A percentile compares a stretch with the other conserved stretches of the same genome.
Evolutionary conservation across 2,329 filamentous ascomycete species (phyloP).

Genomic region (Pyricularia grisea): DNA sequence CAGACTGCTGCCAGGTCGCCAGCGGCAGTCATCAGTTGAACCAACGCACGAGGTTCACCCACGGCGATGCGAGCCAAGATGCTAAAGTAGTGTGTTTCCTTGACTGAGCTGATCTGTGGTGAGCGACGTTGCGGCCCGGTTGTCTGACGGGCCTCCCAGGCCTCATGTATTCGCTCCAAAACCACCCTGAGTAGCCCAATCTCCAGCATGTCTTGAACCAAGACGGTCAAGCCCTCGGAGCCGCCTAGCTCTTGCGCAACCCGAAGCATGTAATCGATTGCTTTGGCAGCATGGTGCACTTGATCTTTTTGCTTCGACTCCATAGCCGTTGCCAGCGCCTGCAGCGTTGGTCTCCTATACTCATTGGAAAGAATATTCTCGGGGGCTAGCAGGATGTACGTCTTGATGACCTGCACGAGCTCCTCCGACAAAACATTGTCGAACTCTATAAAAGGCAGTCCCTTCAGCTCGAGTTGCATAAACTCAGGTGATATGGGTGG

Average conservation of each 20-base stretch:
- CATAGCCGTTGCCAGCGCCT: slow-evolving; percentile 38
- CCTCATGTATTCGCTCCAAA: slow-evolving; percentile 55
- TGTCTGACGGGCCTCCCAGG: slow-evolving; percentile 67
- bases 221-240: slow-evolving; percentile 47
- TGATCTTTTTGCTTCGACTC: slow-evolving; percentile 47
- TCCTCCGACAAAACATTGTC: slow-evolving; percentile 53
- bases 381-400: slow-evolving; percentile 62
- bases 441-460: slow-evolving; percentile 57
- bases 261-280: slow-evolving; percentile 57
- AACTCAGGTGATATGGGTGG: slow-evolving; percentile 52
- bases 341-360: slow-evolving; percentile 39
- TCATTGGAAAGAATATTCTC: slow-evolving; percentile 52
- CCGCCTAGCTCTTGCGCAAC: slow-evolving; percentile 54
- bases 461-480: slow-evolving; percentile 50
- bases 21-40: slow-evolving; percentile 42
- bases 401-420: slow-evolving; percentile 56
- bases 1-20: slow-evolving; percentile 39
- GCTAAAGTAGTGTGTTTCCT: slow-evolving; percentile 77
- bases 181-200: slow-evolving; percentile 54
- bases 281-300: slow-evolving; percentile 46
- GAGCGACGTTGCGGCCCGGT: slow-evolving; percentile 68
- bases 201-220: slow-evolving; percentile 56
- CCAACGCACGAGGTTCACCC: slow-evolving; percentile 60
- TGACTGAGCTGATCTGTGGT: slow-evolving; percentile 61
- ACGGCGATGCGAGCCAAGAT: slow-evolving; percentile 73